Evolutionary conservation across 179 eudicot genomes (phyloP).

Genomic region (Dionaea muscipula): DNA sequence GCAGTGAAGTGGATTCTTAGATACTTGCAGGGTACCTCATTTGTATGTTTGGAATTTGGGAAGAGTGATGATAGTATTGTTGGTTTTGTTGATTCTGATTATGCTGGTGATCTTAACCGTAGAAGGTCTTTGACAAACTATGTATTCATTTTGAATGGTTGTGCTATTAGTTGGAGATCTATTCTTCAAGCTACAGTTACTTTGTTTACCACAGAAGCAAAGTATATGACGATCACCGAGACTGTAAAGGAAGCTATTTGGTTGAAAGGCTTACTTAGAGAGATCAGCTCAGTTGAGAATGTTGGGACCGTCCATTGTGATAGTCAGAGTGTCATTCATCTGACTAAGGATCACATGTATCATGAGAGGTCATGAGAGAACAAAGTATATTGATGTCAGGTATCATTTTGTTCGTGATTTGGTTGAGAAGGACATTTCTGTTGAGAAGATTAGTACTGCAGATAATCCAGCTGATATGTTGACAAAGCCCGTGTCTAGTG

Average conservation of each 20-base stretch:
- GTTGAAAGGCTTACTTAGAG: neutral
- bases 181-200: neutral
- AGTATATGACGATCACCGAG: neutral
- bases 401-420: too few relatives aligned
- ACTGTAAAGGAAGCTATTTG: neutral
- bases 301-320: too few relatives aligned
- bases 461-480: too few relatives aligned
- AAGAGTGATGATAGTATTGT: neutral
- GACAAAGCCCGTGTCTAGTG: too few relatives aligned
- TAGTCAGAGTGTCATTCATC: too few relatives aligned
- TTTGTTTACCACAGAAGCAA: neutral
- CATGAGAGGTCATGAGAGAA: too few relatives aligned
- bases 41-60: neutral
- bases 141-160: neutral
- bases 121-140: neutral
- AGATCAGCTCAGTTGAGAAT: too few relatives aligned
- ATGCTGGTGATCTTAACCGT: neutral
- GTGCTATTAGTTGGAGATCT: neutral
- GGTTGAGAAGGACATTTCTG: too few relatives aligned
- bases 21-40: neutral
- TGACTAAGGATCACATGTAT: too few relatives aligned
- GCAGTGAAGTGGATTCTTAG: neutral
- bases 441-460: too few relatives aligned
- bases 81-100: neutral
- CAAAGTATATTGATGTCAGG: too few relatives aligned